These are phyloP conservation scores for Neckera pumila DNA, from an alignment of 225 moss, liverwort and hornwort genomes.

Conservation along the genomic window DNA sequence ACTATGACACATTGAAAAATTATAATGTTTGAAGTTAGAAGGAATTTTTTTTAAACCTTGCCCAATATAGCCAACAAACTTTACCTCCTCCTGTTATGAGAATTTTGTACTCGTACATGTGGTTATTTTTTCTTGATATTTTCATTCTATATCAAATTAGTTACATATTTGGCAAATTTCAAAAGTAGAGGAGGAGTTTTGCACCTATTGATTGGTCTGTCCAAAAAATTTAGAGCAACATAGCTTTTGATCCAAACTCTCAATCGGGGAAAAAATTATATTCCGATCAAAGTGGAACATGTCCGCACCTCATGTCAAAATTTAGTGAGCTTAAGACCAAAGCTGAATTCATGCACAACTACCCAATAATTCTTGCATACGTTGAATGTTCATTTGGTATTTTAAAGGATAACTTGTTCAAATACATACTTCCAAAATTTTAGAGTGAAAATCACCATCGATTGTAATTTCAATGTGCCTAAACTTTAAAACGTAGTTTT, in stretches of 20 bases:
- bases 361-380: not conserved
- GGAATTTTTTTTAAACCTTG: no score
- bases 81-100: not conserved
- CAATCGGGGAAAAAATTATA: not conserved
- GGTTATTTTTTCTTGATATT: not conserved
- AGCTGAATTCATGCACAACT: not conserved
- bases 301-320: not conserved
- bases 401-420: not conserved
- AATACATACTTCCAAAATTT: not conserved
- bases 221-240: not conserved
- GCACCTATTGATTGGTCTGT: rapidly evolving
- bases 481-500: not conserved
- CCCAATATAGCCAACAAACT: rapidly evolving
- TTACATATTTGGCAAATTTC: not conserved
- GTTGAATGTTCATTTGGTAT: not conserved
- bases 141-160: not conserved
- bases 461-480: no score
- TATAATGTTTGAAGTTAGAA: not conserved
- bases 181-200: not conserved
- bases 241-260: not conserved
- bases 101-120: not conserved
- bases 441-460: not conserved
- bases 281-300: not conserved
- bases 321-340: not conserved
- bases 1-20: not conserved